Conservation (phyloP, 179 eudicot species). For the Monotropa hypopitys region DNA sequence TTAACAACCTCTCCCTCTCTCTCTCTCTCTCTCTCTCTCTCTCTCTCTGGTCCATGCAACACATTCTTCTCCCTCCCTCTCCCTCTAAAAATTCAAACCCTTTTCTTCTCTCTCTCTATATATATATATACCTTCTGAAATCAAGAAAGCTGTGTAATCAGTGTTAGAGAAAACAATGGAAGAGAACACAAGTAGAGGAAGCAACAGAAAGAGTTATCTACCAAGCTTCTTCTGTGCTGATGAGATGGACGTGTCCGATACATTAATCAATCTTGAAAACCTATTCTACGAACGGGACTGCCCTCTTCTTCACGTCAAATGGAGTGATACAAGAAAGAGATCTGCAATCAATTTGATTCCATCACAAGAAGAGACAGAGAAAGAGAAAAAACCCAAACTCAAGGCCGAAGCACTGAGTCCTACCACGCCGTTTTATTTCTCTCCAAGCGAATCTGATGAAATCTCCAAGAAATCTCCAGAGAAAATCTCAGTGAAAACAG, state of each 20-base stretch:
- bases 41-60: no score
- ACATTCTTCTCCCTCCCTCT: no score
- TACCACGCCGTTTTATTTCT: neutral
- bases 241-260: neutral
- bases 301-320: neutral
- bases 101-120: neutral
- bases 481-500: neutral
- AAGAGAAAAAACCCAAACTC: neutral
- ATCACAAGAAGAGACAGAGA: neutral
- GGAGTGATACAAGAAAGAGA: neutral
- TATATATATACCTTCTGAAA: neutral
- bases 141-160: neutral
- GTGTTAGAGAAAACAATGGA: constrained; percentile 4
- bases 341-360: neutral
- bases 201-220: neutral
- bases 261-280: neutral
- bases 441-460: neutral
- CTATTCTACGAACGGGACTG: neutral
- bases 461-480: neutral
- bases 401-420: neutral
- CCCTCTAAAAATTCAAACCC: no score
- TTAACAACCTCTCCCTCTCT: no score
- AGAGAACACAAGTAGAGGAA: neutral
- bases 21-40: neutral
- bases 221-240: neutral